Evolutionary conservation across 2,329 filamentous ascomycete genomes (phyloP), one percentile per base, ranked within the genome.

Genomic region (Pseudocercospora ulei): DNA sequence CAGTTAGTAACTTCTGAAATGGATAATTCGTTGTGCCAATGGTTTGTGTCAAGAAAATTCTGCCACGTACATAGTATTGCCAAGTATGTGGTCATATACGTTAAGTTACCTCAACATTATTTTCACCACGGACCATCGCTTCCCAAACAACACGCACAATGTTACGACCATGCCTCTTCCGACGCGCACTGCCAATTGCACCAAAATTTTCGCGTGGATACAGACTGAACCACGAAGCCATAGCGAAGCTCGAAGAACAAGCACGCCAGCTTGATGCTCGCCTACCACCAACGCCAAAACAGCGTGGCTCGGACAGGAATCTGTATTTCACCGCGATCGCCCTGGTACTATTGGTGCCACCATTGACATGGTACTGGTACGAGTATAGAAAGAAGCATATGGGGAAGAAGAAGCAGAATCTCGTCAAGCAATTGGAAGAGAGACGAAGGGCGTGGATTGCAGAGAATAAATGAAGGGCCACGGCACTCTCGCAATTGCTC

Each of bases 351-450:
- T 36, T 44, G 1, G 50, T 47, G 22, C 57, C 57, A 3, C 39
- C 49, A 6, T 44, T 56, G 6, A 38, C 46, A 4, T 57, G 54
- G 16, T 56, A 44, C 30, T 60, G 57, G 46, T 58, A 52, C 41
- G 40, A 56, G 35, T 48, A 58, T 35, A 46, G 57, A 11, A 55
- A 54, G 25, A 45, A 50, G 38, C 56, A 60, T 34, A 59, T 60
- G 57, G 49, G 50, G 7, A 39, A 51, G 40, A 56, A 58, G 46
- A 56, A 56, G 45, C 40, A 53, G 42, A 43, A 46, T 19, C 44
- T 57, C 41, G 41, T 60, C 14, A 41, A 46, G 35, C 48, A 57
- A 25, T 48, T 56, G 20, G 50, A 55, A 37, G 48, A 39, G 28
- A 52, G 44, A 30, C 39, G 46, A 35, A 44, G 39, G 38, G 39